Evolutionary conservation across 768 basidiomycete species (phyloP), one percentile per base, ranked within the genome.

Genomic region (Collybiopsis confluens): DNA sequence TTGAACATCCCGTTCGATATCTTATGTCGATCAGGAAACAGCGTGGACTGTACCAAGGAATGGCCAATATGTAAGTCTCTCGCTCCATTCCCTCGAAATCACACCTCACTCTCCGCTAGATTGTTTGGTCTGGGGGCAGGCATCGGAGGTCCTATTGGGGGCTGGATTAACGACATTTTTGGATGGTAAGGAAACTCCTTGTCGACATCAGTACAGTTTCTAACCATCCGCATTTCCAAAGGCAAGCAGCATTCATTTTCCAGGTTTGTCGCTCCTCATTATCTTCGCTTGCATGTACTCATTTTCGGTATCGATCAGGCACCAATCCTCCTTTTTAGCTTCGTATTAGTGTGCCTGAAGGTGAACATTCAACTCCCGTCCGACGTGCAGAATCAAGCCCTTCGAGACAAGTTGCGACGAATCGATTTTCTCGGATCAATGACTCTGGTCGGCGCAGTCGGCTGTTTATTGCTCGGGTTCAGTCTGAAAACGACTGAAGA

Each of bases 31-130:
- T 30, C 62, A 92, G 90, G 61, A 87, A 88, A 64, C 85, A 91
- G 56, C 79, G 95, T 50, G 95, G 92, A 2, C 69, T 96, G 8
- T 96, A 93, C 64, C 96, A 98, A 67, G 94, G 94, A 53, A 78
- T 92, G 75, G 85, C 88, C 30, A 93, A 93, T 64, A 82, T 93
- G 90, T 92, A 73, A 60, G 82, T 65, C 13, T 4, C 2, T 37
- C 16, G 23, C 30, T 52, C 36, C 52, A 20, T 30, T 28, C 18
- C 45, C 11, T 2, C 1, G 20, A 9, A 21, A n/a, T 54, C 63
- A 54, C 38, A 48, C 52, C 54, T 44, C 57, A 58, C 7, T 55
- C 46, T 35, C 21, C 38, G 7, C 59, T 62, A 92, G 90, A 68
- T 67, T 92, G 58, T 96, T 83, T 64, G 94, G 93, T 40, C 72